These are phyloP conservation scores for Aegilops sharonensis DNA, from an alignment of 176 grass and related monocot species.

Conservation along the genomic window DNA sequence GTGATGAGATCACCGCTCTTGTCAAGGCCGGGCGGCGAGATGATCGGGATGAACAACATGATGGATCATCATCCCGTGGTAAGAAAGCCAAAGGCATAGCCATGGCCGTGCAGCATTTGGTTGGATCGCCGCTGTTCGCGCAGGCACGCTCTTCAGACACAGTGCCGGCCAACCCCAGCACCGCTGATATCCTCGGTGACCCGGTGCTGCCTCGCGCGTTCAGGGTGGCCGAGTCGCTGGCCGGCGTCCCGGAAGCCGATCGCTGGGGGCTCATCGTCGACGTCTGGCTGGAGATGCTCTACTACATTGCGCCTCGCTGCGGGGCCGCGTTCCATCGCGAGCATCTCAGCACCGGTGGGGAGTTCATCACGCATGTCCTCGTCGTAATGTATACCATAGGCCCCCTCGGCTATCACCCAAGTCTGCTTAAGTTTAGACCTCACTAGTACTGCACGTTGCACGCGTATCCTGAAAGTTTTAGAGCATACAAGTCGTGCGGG, in stretches of 20 bases:
- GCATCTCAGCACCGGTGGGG: conserved; percentile 26
- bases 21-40: background rate
- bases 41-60: background rate
- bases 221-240: conserved; percentile 20
- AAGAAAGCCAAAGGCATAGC: background rate
- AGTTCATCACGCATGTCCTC: conserved; percentile 25
- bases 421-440: conserved; percentile 1
- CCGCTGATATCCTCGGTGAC: background rate
- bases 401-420: conserved; percentile 9
- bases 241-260: background rate
- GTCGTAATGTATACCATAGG: conserved; percentile 20
- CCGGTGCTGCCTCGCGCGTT: conserved; percentile 21
- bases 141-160: background rate
- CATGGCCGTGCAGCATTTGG: background rate
- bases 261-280: conserved; percentile 18
- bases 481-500: too few species aligned
- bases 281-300: conserved; percentile 33
- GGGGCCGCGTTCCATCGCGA: conserved; percentile 24
- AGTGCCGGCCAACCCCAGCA: background rate
- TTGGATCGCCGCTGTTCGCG: background rate
- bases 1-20: background rate
- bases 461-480: background rate
- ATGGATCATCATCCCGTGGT: background rate
- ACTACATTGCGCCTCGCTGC: conserved; percentile 9
- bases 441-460: background rate